phyloP scores from a whole-genome alignment of 805 yeast species.

The Saccharomycopsis sp. region DNA sequence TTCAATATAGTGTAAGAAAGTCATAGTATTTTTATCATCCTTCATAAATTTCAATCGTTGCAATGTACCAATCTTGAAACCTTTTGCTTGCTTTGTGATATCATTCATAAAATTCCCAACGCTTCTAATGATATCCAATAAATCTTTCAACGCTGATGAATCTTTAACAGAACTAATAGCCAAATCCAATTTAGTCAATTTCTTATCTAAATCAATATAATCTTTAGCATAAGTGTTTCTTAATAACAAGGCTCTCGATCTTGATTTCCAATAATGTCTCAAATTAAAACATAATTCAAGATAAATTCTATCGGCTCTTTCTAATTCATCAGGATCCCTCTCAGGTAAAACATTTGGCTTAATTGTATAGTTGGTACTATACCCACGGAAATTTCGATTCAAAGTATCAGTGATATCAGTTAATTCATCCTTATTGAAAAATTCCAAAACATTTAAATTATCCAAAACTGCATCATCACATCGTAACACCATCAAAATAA shows the following conservation, averaged over 20 bases:
- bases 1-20: slow-evolving; percentile 71
- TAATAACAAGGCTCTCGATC: slow-evolving; percentile 56
- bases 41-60: slow-evolving; percentile 67
- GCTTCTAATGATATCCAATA: slow-evolving; percentile 59
- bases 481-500: slow-evolving; percentile 45
- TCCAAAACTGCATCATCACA: slow-evolving; percentile 52
- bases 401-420: slow-evolving; percentile 50
- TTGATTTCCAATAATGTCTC: slow-evolving; percentile 63
- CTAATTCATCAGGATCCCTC: slow-evolving; percentile 49
- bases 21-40: slow-evolving; percentile 59
- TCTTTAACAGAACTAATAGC: slow-evolving; percentile 47
- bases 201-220: slow-evolving; percentile 50
- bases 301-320: slow-evolving; percentile 64
- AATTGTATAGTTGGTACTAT: slow-evolving; percentile 42
- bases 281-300: slow-evolving; percentile 62
- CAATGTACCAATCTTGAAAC: slow-evolving; percentile 63
- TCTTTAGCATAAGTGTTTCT: slow-evolving; percentile 56
- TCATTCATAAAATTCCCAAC: slow-evolving; percentile 81
- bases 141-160: slow-evolving; percentile 47
- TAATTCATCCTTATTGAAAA: slow-evolving; percentile 60
- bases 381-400: slow-evolving; percentile 55
- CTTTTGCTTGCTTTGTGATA: slow-evolving; percentile 55
- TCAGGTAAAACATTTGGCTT: slow-evolving; percentile 37
- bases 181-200: slow-evolving; percentile 51
- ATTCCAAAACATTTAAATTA: slow-evolving; percentile 57